phyloP scores from a whole-genome alignment of 441 rosid genomes.

The Melastoma candidum region DNA sequence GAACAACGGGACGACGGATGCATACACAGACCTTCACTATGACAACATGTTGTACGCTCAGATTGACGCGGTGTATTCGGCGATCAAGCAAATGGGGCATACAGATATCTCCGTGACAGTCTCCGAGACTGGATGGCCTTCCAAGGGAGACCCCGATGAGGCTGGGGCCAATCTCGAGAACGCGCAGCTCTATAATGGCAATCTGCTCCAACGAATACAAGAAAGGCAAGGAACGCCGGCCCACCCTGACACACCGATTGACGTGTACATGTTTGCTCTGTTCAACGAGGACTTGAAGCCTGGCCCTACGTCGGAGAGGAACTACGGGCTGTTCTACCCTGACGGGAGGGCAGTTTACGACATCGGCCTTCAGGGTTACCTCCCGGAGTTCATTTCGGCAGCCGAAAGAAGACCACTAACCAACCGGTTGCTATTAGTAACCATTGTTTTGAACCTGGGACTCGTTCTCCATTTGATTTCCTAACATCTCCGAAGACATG shows the following conservation, averaged over 20 bases:
- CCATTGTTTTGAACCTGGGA: too few relatives aligned
- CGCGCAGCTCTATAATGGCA: constrained; percentile 56
- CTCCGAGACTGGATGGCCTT: constrained; percentile 40
- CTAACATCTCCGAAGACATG: too few relatives aligned
- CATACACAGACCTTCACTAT: constrained; percentile 21
- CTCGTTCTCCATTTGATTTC: too few relatives aligned
- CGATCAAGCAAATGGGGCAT: too few relatives aligned
- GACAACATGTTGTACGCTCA: too few relatives aligned
- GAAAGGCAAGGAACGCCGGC: constrained; percentile 57
- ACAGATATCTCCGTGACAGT: too few relatives aligned
- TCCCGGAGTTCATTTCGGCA: constrained; percentile 43
- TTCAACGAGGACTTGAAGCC: constrained; percentile 76
- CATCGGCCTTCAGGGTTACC: constrained; percentile 56
- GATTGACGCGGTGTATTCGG: too few relatives aligned
- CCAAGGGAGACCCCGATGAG: constrained; percentile 63
- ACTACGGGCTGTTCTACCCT: constrained; percentile 69
- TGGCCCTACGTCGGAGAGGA: constrained; percentile 74
- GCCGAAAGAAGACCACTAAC: constrained; percentile 11
- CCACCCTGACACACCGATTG: constrained; percentile 49
- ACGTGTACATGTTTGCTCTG: constrained; percentile 62
- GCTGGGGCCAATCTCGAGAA: constrained; percentile 56
- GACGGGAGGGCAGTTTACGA: constrained; percentile 67
- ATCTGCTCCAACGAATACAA: constrained; percentile 41
- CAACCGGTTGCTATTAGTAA: too few relatives aligned
- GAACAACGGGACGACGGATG: constrained; percentile 50